Base-by-base conservation (phyloP, 441 rosid genomes). In the Aleurites moluccanus region DNA sequence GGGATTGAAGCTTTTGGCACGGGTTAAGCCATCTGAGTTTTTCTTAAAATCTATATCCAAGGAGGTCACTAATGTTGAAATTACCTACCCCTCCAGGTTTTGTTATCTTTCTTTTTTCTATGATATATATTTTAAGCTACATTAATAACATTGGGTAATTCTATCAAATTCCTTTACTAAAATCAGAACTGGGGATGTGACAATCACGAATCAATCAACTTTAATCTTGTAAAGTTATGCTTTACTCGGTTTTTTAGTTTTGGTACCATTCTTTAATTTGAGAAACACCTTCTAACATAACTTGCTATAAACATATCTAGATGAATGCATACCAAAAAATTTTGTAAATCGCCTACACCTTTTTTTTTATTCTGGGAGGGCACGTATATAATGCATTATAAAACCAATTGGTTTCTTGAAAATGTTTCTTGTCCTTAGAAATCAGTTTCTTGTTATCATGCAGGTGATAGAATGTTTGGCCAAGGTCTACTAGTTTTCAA, bases 11-110 rank as follows among this genome's bases (percentile, higher is more conserved):
- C 91, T 95, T 64, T 83, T 95, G 81, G 87, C 98, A 14, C 82
- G 95, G 76, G 92, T 93, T 70, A 93, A 90, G 83, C 99, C 99
- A 11, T 88, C 97, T 67, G 99, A 95, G 89, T 86, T 91, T 77
- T 90, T 95, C 88, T 85, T 93, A 75, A 95, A 93, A 79, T 95
- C 97, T 66, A 88, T 95, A 70, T 79, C 95, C 40, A 91, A 92
- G 81, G 98, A 91, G 42, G 88, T 93, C 75, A 80, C 95, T 76
- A 74, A 70, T 78, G 86, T 91, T 65, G 88, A 95, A 83, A 79
- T 93, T 69, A 86, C 87, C 64, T 91, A 89, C 55, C 98, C 99
- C 50, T 69, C 88, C 63, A 93, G 97, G 99, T 93, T 66, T 73
- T 70, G 52, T 76, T 69, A 61, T 42, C 35, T 70, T 59, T 70